A percentile compares a stretch with the other conserved stretches of the same genome.
Evolutionary conservation across 441 rosid species (phyloP).

Genomic region (Erysimum pusillum): DNA sequence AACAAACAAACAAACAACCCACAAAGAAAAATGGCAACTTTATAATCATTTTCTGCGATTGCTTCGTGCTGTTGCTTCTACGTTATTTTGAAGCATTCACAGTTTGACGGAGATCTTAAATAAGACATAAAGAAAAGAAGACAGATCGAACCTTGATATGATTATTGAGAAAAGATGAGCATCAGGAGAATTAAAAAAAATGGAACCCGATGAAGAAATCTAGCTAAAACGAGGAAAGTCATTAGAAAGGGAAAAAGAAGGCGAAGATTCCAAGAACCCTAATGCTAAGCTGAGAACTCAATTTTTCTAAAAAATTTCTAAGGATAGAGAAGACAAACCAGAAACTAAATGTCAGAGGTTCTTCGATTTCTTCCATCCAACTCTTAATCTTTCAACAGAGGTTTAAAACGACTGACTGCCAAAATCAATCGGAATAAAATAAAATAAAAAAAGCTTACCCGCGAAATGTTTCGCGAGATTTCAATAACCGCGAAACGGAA

Average conservation of each 20-base stretch:
- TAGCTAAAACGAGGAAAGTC: conserved; percentile 13
- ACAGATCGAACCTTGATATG: conserved; percentile 21
- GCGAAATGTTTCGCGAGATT: conserved; percentile 29
- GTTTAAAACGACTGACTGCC: too few relatives aligned
- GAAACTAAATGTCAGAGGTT: too few relatives aligned
- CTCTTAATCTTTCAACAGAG: too few relatives aligned
- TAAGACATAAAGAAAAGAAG: not conserved
- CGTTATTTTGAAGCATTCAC: not conserved
- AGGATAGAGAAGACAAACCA: not conserved
- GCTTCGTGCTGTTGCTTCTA: conserved; percentile 3
- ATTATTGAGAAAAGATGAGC: not conserved
- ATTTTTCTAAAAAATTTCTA: conserved; percentile 9
- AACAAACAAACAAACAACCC: conserved; percentile 36
- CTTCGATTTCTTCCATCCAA: too few relatives aligned
- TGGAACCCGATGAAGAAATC: conserved; percentile 5
- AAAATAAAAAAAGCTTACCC: not conserved
- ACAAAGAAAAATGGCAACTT: conserved; percentile 26
- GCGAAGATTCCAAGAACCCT: conserved; percentile 9
- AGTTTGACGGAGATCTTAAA: conserved; percentile 18
- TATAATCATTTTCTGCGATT: not conserved
- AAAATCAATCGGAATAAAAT: too few relatives aligned
- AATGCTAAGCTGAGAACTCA: conserved; percentile 14
- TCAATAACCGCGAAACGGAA: conserved; percentile 40
- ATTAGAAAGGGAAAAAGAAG: too few relatives aligned
- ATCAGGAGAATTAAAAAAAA: too few relatives aligned